phyloP scores from a whole-genome alignment of 1,284 basidiomycete genomes.

The Cryptococcus maquisensis region DNA sequence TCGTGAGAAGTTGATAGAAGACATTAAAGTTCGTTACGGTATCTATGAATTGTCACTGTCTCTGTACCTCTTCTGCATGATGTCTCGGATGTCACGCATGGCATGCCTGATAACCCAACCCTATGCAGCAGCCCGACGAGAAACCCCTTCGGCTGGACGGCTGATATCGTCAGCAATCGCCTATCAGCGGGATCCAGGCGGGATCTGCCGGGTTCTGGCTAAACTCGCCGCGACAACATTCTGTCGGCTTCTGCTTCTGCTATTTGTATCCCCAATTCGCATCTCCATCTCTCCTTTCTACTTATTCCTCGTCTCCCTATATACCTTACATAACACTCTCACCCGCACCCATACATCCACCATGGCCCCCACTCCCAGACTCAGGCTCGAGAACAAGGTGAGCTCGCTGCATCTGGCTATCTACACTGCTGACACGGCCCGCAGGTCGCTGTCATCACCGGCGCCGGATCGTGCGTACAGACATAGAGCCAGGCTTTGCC shows the following conservation, averaged over 20 bases:
- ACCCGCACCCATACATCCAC: not conserved
- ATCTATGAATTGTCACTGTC: too few relatives aligned
- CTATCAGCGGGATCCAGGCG: too few relatives aligned
- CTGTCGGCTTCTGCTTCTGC: not conserved
- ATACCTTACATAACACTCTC: not conserved
- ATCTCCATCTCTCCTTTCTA: not conserved
- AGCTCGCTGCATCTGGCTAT: not conserved
- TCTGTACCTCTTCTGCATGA: too few relatives aligned
- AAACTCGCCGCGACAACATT: too few relatives aligned
- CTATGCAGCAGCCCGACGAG: too few relatives aligned
- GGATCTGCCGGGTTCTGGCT: too few relatives aligned
- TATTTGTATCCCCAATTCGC: not conserved
- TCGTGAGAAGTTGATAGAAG: too few relatives aligned
- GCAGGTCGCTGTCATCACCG: conserved; percentile 49
- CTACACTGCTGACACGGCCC: not conserved
- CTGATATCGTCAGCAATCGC: too few relatives aligned
- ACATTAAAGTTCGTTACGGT: too few relatives aligned
- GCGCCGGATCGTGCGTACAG: conserved; percentile 45
- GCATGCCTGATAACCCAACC: too few relatives aligned
- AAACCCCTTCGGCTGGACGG: too few relatives aligned
- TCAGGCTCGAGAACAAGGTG: conserved; percentile 46
- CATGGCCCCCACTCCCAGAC: conserved; percentile 29
- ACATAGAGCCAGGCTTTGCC: not conserved
- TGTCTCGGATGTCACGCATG: too few relatives aligned
- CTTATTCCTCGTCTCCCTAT: not conserved